Evolutionary conservation across 495 filamentous ascomycete genomes (phyloP).

Genomic region (Neurospora sp.): DNA sequence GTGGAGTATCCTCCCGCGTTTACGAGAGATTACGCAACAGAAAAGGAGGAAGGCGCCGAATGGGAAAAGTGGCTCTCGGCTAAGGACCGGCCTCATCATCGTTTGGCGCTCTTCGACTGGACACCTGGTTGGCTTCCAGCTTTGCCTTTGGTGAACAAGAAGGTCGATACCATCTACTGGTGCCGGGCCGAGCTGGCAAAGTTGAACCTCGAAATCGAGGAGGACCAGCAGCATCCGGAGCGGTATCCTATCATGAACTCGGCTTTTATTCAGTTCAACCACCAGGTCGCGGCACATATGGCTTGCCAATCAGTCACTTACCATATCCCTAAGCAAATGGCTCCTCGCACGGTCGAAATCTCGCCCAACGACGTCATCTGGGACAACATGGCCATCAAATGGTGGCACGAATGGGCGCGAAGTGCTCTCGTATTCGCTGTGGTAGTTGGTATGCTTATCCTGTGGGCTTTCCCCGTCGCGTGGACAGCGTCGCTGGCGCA

Average conservation of each 20-base stretch:
- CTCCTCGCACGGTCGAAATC: constrained; percentile 84
- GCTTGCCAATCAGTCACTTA: constrained; percentile 88
- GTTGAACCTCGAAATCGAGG: constrained; percentile 86
- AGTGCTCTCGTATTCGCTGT: constrained; percentile 53
- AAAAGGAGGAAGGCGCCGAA: constrained; percentile 58
- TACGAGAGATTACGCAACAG: constrained; percentile 50
- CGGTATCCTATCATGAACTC: constrained; percentile 93
- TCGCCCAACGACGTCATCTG: constrained; percentile 90
- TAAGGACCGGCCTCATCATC: constrained; percentile 78
- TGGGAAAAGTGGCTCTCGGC: constrained; percentile 78
- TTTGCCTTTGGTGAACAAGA: constrained; percentile 71
- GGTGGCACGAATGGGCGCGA: constrained; percentile 85
- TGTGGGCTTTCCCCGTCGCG: constrained; percentile 87
- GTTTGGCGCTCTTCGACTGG: constrained; percentile 66
- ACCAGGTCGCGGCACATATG: constrained; percentile 97
- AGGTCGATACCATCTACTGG: constrained; percentile 91
- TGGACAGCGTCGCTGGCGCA: constrained; percentile 77
- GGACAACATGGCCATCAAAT: constrained; percentile 95
- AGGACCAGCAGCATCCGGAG: constrained; percentile 79
- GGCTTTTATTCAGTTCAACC: constrained; percentile 97
- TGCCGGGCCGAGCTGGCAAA: constrained; percentile 81
- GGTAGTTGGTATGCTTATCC: constrained; percentile 68
- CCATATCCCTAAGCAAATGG: constrained; percentile 90
- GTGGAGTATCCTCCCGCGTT: constrained; percentile 61
- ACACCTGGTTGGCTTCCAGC: constrained; percentile 65